Conservation (phyloP, 2,329 filamentous ascomycete genomes). For the Paracorniculantispora psalliotae region DNA sequence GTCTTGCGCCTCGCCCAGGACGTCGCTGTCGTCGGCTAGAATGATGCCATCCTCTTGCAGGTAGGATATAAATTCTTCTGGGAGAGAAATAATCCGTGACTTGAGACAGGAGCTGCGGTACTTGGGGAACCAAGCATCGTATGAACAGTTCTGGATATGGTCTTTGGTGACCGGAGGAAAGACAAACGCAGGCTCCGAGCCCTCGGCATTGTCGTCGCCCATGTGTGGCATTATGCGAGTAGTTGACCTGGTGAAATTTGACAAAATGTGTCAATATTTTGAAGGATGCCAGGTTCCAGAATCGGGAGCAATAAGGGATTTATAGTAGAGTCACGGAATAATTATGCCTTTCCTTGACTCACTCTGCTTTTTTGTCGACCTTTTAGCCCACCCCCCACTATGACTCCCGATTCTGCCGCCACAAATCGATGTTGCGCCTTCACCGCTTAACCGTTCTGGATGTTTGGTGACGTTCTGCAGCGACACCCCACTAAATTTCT, state of each 20-base stretch:
- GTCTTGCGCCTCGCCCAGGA: conserved; percentile 48
- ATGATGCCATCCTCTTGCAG: conserved; percentile 90
- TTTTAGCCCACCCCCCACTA: conserved; percentile 2
- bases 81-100: conserved; percentile 76
- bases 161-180: conserved; percentile 81
- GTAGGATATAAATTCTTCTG: conserved; percentile 73
- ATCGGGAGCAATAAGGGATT: not conserved
- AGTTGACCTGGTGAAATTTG: not conserved
- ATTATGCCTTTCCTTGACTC: not conserved
- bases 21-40: conserved; percentile 64
- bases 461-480: conserved; percentile 5
- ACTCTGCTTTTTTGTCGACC: not conserved
- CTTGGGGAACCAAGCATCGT: conserved; percentile 84
- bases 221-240: conserved; percentile 29
- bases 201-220: not conserved
- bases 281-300: not conserved
- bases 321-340: not conserved
- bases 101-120: conserved; percentile 80
- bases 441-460: conserved; percentile 7
- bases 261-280: too few species aligned
- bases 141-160: conserved; percentile 92
- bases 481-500: conserved; percentile 6
- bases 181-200: conserved; percentile 35
- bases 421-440: not conserved
- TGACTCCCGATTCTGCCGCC: conserved; percentile 12